These are phyloP conservation scores for Canariomyces notabilis DNA, from an alignment of 2,329 filamentous ascomycete genomes.

Conservation along the genomic window DNA sequence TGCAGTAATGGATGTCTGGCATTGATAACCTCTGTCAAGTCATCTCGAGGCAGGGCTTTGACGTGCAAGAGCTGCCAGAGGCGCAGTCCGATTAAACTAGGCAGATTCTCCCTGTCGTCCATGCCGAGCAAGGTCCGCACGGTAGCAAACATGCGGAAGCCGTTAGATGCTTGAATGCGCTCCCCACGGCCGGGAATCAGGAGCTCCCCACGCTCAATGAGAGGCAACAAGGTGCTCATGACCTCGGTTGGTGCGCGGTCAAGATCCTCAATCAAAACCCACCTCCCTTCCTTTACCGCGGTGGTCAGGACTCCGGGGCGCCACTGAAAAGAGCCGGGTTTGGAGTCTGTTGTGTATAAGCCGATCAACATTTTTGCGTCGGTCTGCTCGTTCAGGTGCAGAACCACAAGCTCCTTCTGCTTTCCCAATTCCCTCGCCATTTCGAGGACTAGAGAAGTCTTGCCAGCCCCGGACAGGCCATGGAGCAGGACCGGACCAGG, in stretches of 20 bases:
- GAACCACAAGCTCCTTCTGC: constrained; percentile 77
- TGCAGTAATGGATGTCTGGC: constrained; percentile 65
- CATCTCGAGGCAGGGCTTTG: constrained; percentile 57
- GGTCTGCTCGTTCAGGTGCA: constrained; percentile 96
- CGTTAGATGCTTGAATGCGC: constrained; percentile 72
- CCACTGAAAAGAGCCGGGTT: constrained; percentile 88
- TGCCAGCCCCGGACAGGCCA: constrained; percentile 81
- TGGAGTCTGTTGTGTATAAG: constrained; percentile 83
- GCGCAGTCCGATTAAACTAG: constrained; percentile 73
- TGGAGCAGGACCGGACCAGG: constrained; percentile 72
- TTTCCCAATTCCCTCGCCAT: constrained; percentile 75
- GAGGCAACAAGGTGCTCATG: constrained; percentile 82
- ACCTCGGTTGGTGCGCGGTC: constrained; percentile 93
- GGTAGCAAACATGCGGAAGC: constrained; percentile 88
- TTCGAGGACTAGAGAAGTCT: constrained; percentile 81
- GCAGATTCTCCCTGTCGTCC: constrained; percentile 62
- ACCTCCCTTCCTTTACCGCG: constrained; percentile 87
- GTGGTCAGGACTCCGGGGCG: constrained; percentile 87
- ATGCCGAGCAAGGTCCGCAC: constrained; percentile 70
- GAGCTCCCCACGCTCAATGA: constrained; percentile 89
- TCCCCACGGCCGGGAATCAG: constrained; percentile 86
- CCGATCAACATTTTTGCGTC: constrained; percentile 95
- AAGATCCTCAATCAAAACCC: constrained; percentile 96
- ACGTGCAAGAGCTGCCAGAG: constrained; percentile 81
- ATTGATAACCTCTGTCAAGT: constrained; percentile 70